Percentiles rank a stretch among this genome's conserved stretches.
Conservation (phyloP, 2,329 filamentous ascomycete genomes). For the Penicillium sp. region DNA sequence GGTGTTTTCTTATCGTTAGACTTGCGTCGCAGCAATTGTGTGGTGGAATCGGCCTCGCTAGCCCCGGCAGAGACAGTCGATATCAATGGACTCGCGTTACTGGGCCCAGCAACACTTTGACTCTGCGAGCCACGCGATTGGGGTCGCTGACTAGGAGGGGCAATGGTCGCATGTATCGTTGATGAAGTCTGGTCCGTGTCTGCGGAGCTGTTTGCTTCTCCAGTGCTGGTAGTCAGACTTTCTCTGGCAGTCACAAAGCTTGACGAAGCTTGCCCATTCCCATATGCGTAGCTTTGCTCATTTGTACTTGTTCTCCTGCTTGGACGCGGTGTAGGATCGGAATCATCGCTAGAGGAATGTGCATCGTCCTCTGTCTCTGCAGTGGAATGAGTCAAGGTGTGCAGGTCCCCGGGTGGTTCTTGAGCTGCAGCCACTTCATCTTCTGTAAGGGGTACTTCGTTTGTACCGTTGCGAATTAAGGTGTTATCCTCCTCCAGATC, state of each 20-base stretch:
- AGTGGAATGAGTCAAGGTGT: slow-evolving; percentile 22
- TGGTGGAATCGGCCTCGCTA: slow-evolving; percentile 33
- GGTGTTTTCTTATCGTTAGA: slow-evolving; percentile 20
- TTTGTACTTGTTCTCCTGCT: slow-evolving; percentile 6
- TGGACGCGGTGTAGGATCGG: slow-evolving; percentile 15
- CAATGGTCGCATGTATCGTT: slow-evolving; percentile 7
- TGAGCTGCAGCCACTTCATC: slow-evolving; percentile 13
- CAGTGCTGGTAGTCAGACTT: slow-evolving; percentile 7
- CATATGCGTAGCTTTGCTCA: slow-evolving; percentile 6
- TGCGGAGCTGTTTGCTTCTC: slow-evolving; percentile 11
- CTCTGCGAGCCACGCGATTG: slow-evolving; percentile 11
- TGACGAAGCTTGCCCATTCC: slow-evolving; percentile 19
- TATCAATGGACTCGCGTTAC: slow-evolving; percentile 16
- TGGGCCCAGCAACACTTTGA: slow-evolving; percentile 15
- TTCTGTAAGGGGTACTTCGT: slow-evolving; percentile 4
- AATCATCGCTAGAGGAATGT: slow-evolving; percentile 2
- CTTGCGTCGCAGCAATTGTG: slow-evolving; percentile 28
- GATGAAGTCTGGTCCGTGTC: slow-evolving; percentile 15
- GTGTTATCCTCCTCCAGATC: slow-evolving; percentile 14
- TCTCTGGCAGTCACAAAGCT: slow-evolving; percentile 33
- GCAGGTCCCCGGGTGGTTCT: slow-evolving; percentile 17
- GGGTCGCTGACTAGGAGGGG: slow-evolving; percentile 4
- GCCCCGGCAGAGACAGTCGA: slow-evolving; percentile 19
- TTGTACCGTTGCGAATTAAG: slow-evolving; percentile 17
- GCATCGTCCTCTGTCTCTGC: slow-evolving; percentile 12